These are phyloP conservation scores for Trypanosoma caninum DNA, from an alignment of 208 protist genomes.

Conservation along the genomic window DNA sequence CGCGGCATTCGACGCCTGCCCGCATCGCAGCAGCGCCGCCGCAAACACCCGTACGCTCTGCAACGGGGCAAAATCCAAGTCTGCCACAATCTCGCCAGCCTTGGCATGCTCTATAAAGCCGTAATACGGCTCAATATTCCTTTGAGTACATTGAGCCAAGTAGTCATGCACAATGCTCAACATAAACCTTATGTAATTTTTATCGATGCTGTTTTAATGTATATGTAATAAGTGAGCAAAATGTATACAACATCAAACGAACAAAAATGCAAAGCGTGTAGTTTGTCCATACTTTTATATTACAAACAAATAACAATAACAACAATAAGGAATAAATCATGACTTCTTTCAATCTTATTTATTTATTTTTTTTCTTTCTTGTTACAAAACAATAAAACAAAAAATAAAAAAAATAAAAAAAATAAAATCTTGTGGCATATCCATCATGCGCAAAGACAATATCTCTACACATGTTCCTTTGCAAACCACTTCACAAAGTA, in stretches of 20 bases:
- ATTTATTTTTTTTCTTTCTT: too few relatives aligned
- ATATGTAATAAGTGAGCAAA: neutral
- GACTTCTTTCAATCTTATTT: too few relatives aligned
- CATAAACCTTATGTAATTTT: constrained; percentile 22
- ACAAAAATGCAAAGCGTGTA: constrained; percentile 3
- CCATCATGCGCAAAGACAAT: constrained; percentile 18
- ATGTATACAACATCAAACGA: neutral
- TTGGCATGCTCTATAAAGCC: constrained; percentile 39
- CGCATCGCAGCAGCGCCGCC: constrained; percentile 11
- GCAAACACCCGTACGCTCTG: constrained; percentile 25
- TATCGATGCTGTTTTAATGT: neutral
- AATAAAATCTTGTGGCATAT: constrained; percentile 17
- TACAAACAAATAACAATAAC: too few relatives aligned
- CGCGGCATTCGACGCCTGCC: neutral
- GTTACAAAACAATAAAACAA: neutral
- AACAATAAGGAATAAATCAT: too few relatives aligned
- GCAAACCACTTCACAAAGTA: constrained; percentile 5
- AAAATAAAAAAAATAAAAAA: neutral
- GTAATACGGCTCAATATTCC: constrained; percentile 33
- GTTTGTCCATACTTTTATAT: too few relatives aligned
- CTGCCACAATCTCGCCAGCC: constrained; percentile 32
- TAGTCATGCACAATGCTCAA: constrained; percentile 41
- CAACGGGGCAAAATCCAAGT: constrained; percentile 31
- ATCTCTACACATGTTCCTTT: constrained; percentile 23
- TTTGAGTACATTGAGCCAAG: constrained; percentile 45